These are phyloP conservation scores for Scheffersomyces parashehatae DNA, from an alignment of 1,139 yeast species.

Conservation along the genomic window DNA sequence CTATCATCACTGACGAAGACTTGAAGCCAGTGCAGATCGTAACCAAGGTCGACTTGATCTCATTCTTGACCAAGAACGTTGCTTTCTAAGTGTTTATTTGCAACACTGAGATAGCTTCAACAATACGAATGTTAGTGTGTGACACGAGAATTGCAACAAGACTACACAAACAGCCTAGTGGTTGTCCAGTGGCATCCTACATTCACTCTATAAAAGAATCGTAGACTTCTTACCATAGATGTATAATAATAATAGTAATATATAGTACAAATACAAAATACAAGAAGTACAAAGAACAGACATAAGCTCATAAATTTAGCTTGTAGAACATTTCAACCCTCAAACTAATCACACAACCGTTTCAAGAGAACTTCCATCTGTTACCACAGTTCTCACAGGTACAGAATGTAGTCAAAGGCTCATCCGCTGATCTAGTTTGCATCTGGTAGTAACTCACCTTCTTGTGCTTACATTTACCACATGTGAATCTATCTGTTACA, in stretches of 20 bases:
- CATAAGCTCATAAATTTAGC: background rate
- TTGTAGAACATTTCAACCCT: conserved; percentile 1
- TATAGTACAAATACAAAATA: background rate
- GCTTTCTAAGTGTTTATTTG: conserved; percentile 11
- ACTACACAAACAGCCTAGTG: no score
- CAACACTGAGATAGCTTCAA: no score
- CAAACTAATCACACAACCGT: background rate
- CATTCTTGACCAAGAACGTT: conserved; percentile 53
- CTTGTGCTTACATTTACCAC: conserved; percentile 97
- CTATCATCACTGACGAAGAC: conserved; percentile 73
- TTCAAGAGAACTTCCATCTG: conserved; percentile 87
- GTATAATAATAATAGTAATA: background rate
- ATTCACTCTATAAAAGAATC: no score
- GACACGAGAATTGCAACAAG: no score
- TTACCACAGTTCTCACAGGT: conserved; percentile 97
- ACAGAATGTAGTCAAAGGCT: conserved; percentile 96
- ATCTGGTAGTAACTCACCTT: conserved; percentile 95
- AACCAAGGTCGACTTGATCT: conserved; percentile 81
- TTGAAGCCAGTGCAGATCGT: conserved; percentile 81
- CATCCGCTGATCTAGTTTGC: conserved; percentile 98
- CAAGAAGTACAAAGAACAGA: background rate
- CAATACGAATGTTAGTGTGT: no score
- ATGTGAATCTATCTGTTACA: conserved; percentile 91
- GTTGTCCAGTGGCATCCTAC: no score
- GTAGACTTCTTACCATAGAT: no score